These are phyloP conservation scores for Beta macrorhiza DNA, from an alignment of 179 eudicot genomes.

Conservation along the genomic window DNA sequence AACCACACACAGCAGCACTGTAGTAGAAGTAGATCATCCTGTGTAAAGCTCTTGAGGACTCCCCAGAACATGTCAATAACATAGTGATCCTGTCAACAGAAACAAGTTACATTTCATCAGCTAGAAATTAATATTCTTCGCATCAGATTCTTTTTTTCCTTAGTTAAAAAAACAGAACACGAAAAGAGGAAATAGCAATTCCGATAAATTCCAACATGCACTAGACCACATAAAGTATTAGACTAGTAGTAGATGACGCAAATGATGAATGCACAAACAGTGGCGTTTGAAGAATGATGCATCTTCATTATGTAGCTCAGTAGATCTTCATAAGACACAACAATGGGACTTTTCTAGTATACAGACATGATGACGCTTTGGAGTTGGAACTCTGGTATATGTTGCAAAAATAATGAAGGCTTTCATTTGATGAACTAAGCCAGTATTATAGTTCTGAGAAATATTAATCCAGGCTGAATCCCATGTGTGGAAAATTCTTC, in stretches of 20 bases:
- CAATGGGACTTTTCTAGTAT: not conserved
- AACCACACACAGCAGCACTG: no score
- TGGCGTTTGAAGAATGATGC: not conserved
- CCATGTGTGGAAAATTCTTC: not conserved
- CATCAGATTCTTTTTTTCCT: not conserved
- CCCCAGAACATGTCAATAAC: slow-evolving; percentile 94
- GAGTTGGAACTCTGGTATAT: not conserved
- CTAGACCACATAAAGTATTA: not conserved
- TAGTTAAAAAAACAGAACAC: not conserved
- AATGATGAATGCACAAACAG: not conserved
- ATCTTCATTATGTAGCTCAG: not conserved
- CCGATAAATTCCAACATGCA: not conserved
- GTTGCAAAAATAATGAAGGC: not conserved
- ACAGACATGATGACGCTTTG: no score
- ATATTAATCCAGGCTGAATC: not conserved
- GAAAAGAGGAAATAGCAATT: not conserved
- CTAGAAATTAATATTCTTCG: not conserved
- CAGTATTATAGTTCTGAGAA: not conserved
- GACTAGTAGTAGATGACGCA: no score
- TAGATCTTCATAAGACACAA: not conserved
- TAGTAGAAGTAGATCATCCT: slow-evolving; percentile 25
- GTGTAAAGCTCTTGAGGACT: slow-evolving; percentile 70
- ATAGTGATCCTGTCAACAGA: slow-evolving; percentile 79
- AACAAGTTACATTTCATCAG: slow-evolving; percentile 3
- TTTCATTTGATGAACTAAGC: not conserved